Evolutionary conservation across 192 early-diverging fungal genomes (phyloP).

Genomic region (Backusella sp.): DNA sequence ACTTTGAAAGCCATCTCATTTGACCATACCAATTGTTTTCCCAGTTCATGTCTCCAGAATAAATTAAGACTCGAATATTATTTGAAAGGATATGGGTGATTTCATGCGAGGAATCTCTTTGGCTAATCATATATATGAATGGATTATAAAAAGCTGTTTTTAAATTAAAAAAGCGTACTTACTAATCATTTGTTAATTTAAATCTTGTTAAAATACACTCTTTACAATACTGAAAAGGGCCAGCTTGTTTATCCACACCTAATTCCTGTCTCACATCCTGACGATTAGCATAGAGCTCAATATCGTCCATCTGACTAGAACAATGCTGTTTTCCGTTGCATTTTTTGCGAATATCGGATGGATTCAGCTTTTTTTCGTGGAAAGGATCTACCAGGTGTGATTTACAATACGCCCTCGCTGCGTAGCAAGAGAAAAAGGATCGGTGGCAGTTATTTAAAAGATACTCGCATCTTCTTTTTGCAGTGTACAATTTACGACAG

Average conservation of each 20-base stretch:
- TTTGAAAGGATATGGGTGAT: conserved; percentile 60
- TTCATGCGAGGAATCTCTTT: conserved; percentile 21
- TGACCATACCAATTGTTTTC: conserved; percentile 61
- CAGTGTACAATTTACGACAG: conserved; percentile 71
- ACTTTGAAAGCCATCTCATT: conserved; percentile 75
- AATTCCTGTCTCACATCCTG: conserved; percentile 72
- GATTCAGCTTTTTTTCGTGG: conserved; percentile 77
- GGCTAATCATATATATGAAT: not conserved
- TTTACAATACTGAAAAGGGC: conserved; percentile 79
- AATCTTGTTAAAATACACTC: conserved; percentile 30
- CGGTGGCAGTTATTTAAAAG: conserved; percentile 85
- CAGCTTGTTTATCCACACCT: conserved; percentile 64
- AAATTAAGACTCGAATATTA: conserved; percentile 82
- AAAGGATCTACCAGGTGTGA: conserved; percentile 46
- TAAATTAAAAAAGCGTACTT: not conserved
- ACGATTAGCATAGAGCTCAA: conserved; percentile 78
- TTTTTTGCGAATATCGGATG: conserved; percentile 89
- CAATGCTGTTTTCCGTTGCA: conserved; percentile 71
- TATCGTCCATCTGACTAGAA: conserved; percentile 80
- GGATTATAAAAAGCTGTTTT: not conserved
- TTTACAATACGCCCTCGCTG: conserved; percentile 83
- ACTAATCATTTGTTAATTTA: conserved; percentile 23
- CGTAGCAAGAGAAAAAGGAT: conserved; percentile 73
- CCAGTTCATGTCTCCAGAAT: conserved; percentile 55
- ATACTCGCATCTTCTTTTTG: conserved; percentile 71